A percentile compares a stretch with the other conserved stretches of the same genome.
Conservation (phyloP, 139 green algal genomes). For the Volvox africanus region DNA sequence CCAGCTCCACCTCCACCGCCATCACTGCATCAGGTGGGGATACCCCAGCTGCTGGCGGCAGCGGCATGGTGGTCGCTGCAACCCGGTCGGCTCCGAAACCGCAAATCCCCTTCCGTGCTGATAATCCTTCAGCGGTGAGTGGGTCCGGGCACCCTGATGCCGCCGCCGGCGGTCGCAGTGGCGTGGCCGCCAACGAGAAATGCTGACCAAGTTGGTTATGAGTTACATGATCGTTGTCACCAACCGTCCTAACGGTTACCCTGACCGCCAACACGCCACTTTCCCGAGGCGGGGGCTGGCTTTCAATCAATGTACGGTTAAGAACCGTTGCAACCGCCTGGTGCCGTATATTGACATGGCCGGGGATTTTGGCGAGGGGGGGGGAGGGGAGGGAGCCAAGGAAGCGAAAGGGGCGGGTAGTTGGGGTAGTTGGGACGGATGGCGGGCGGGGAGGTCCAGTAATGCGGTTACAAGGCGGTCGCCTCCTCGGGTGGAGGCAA, state of each 20-base stretch:
- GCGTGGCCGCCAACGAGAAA: not conserved
- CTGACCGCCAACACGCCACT: constrained; percentile 61
- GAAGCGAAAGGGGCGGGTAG: too few species aligned
- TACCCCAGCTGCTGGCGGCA: too few species aligned
- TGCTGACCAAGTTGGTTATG: too few species aligned
- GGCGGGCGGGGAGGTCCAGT: too few species aligned
- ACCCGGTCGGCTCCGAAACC: not conserved
- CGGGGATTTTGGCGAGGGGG: too few species aligned
- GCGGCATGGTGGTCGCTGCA: not conserved
- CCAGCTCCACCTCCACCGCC: constrained; percentile 61
- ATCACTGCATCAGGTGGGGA: not conserved
- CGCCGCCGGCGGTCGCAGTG: constrained; percentile 16
- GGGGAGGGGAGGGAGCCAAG: not conserved
- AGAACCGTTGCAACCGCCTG: not conserved
- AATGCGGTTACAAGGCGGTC: too few species aligned
- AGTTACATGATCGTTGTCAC: not conserved
- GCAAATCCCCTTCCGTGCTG: not conserved
- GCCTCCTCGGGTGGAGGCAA: too few species aligned
- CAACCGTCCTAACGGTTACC: not conserved
- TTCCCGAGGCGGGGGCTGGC: constrained; percentile 43
- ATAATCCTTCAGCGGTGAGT: too few species aligned
- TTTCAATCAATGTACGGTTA: not conserved
- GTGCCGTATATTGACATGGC: not conserved
- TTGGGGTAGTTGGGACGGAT: too few species aligned
- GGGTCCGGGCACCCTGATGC: too few species aligned